These are phyloP conservation scores for Oleoguttula mirabilis DNA, from an alignment of 495 filamentous ascomycete species.

Conservation along the genomic window DNA sequence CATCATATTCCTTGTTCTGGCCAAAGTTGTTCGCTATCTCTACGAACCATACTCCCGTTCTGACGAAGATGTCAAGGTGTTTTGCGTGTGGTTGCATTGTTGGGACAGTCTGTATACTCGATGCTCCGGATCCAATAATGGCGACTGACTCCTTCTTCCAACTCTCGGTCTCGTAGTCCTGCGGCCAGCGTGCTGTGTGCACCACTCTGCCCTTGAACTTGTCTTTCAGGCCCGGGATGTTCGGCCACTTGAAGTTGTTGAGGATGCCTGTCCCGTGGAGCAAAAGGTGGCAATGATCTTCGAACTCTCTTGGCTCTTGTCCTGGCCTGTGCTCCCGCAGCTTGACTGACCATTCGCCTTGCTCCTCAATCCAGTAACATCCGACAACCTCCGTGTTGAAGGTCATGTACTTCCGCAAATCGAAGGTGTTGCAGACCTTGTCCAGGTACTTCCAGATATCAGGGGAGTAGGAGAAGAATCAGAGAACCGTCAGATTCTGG, in stretches of 20 bases:
- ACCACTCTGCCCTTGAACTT: constrained; percentile 34
- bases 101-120: constrained; percentile 33
- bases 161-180: constrained; percentile 43
- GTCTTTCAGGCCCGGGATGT: constrained; percentile 20
- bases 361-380: constrained; percentile 26
- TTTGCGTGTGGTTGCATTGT: constrained; percentile 29
- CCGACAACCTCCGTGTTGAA: constrained; percentile 28
- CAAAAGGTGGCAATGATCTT: constrained; percentile 27
- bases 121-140: constrained; percentile 30
- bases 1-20: constrained; percentile 25
- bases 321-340: constrained; percentile 20
- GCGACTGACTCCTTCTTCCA: constrained; percentile 39
- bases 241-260: constrained; percentile 30
- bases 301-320: constrained; percentile 20
- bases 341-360: constrained; percentile 26
- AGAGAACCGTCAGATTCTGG: too few relatives aligned
- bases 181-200: constrained; percentile 41
- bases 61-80: constrained; percentile 29
- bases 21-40: constrained; percentile 26
- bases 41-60: constrained; percentile 31
- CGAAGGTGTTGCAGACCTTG: constrained; percentile 30
- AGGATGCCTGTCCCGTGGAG: constrained; percentile 30
- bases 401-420: constrained; percentile 28
- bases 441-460: constrained; percentile 33
- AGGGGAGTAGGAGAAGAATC: constrained; percentile 26